Evolutionary conservation across 108 stramenopile species (phyloP).

Genomic region (Skeletonema grethae): DNA sequence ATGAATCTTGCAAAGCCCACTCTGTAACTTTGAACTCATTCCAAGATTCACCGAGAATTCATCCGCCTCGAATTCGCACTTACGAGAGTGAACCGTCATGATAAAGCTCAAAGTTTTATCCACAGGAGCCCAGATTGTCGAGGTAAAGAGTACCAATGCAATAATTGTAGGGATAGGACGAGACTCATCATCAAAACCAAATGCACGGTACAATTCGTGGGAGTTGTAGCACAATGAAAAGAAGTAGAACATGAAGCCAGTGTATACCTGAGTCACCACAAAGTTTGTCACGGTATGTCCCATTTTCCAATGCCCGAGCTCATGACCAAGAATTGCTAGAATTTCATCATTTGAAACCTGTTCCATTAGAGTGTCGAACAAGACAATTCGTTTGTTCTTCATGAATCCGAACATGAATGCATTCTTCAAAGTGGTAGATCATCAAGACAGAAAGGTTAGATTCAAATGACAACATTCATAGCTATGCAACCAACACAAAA

Average conservation of each 20-base stretch:
- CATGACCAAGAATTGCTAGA: constrained; percentile 93
- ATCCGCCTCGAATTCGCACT: constrained; percentile 94
- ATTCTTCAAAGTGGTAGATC: constrained; percentile 49
- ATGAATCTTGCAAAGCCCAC: constrained; percentile 95
- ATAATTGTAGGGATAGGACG: constrained; percentile 85
- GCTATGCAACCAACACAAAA: too few species aligned
- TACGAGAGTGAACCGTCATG: constrained; percentile 87
- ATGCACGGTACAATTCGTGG: constrained; percentile 85
- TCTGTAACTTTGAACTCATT: constrained; percentile 79
- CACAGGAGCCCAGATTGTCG: constrained; percentile 94
- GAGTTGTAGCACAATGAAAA: constrained; percentile 84
- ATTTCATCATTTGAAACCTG: constrained; percentile 89
- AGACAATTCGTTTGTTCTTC: constrained; percentile 97
- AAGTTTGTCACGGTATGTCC: constrained; percentile 96
- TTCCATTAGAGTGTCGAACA: constrained; percentile 97
- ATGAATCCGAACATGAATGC: constrained; percentile 99
- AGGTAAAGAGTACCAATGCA: constrained; percentile 91
- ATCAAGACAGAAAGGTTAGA: not conserved
- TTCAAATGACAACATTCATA: too few species aligned
- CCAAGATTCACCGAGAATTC: constrained; percentile 89
- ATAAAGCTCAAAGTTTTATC: constrained; percentile 92
- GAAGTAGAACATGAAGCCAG: constrained; percentile 88
- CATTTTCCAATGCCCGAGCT: constrained; percentile 96
- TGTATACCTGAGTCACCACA: constrained; percentile 89
- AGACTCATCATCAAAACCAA: constrained; percentile 89